Base-by-base conservation (phyloP, 176 grass and related monocot genomes). In the Luzula sylvatica region DNA sequence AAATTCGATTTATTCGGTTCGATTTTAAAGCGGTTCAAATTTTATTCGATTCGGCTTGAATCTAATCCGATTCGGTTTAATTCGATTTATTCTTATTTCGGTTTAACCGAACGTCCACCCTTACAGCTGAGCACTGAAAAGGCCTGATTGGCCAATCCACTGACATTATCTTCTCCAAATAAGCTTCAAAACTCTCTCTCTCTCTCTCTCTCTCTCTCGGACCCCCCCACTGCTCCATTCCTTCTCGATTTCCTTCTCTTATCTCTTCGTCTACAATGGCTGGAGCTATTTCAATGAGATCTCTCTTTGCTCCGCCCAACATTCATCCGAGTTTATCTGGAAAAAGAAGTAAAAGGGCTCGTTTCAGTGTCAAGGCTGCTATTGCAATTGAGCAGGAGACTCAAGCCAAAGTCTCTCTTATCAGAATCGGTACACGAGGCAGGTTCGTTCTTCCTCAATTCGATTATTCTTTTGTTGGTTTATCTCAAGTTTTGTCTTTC, bases 371-470 rank as follows among this genome's bases (percentile, higher is more conserved):
- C 54, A 80, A 69, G 52, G 93, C 82, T 13, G 75, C 86, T 52
- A 50, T 87, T 23, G 68, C 85, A 23, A 65, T 92, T 40, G 75
- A 98, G 75, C 51, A 87, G 61, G 81, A 72, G 69, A 69, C 75
- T 30, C 49, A 86, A 75, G 46, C 92, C 58, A 86, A 82, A 75
- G 72, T 99, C 55, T 76, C 86, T 55, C 75, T 99, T 27, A 43
- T 99, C 38, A 75, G 86, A 70, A 92, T 99, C 77, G 82, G 93
- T 20, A 99, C 86, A 12, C 70, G 93, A 46, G 93, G 93, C 29
- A 99, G 86, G 93, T 99, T 67, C 73, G 44, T 20, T 32, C 38
- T 45, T 19, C 11, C 27, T 19, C 21, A 45, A 11, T 51, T 50
- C n/a, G 15, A 9, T 23, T 78, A n/a, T n/a, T n/a, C n/a, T n/a